Evolutionary conservation across 768 basidiomycete species (phyloP).

Genomic region (Saitozyma podzolica): DNA sequence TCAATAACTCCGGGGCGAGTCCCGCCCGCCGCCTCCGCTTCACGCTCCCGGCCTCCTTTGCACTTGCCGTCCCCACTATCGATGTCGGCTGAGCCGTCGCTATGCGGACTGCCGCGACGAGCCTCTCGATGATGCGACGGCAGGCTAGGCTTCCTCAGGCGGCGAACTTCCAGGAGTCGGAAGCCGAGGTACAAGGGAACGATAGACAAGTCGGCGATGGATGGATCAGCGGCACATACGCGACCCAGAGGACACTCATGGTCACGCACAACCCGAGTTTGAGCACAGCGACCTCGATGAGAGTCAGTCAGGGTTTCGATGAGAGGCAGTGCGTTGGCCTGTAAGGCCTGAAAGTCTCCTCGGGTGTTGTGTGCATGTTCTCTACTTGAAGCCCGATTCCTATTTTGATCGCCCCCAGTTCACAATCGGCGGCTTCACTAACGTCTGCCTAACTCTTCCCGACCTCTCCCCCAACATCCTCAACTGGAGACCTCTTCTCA

Average conservation of each 20-base stretch:
- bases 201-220: constrained; percentile 5
- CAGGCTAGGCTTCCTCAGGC: constrained; percentile 18
- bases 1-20: background rate
- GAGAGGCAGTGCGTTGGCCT: constrained; percentile 15
- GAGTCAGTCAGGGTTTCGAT: constrained; percentile 13
- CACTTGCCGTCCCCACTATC: background rate
- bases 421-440: constrained; percentile 30
- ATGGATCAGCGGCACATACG: constrained; percentile 22
- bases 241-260: constrained; percentile 12
- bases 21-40: background rate
- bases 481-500: constrained; percentile 23
- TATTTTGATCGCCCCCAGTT: background rate
- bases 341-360: constrained; percentile 15
- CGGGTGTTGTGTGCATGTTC: constrained; percentile 21
- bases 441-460: constrained; percentile 18
- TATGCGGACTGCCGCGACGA: constrained; percentile 8
- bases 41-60: constrained; percentile 14
- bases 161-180: constrained; percentile 17
- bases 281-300: constrained; percentile 23
- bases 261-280: constrained; percentile 26
- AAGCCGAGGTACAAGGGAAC: constrained; percentile 1
- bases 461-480: constrained; percentile 30
- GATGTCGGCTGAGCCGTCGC: background rate
- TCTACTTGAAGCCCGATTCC: background rate
- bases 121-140: constrained; percentile 20